Evolutionary conservation across 140 eudicot species (phyloP).

Genomic region (Flaveria floridana): DNA sequence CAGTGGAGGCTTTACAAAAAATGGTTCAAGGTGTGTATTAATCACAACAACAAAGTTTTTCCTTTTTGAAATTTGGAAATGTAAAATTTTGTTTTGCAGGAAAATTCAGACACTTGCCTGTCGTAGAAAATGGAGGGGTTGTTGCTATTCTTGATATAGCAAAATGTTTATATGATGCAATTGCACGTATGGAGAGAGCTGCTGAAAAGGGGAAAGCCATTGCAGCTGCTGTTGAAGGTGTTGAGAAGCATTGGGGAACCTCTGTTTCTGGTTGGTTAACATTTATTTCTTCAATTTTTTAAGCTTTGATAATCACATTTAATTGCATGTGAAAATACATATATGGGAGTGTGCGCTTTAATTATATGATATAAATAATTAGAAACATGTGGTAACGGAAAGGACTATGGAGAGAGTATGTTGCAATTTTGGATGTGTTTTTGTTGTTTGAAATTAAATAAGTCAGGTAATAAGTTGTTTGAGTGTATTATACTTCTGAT

Average conservation of each 20-base stretch:
- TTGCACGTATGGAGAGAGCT: conserved; percentile 94
- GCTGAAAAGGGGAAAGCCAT: conserved; percentile 98
- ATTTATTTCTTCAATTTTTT: neutral
- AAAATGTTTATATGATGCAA: conserved; percentile 91
- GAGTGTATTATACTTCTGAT: neutral
- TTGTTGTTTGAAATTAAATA: neutral
- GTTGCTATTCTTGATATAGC: conserved; percentile 93
- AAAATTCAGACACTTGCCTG: conserved; percentile 96
- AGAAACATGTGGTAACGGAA: neutral
- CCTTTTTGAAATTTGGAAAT: neutral
- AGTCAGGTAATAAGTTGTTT: too few species aligned
- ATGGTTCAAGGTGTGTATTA: conserved; percentile 81
- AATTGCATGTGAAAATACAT: conserved; percentile 1
- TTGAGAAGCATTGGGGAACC: conserved; percentile 88
- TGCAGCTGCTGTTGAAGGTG: conserved; percentile 99
- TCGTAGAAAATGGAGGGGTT: conserved; percentile 94
- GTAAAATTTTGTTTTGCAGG: conserved; percentile 47
- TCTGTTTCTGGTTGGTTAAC: conserved; percentile 64
- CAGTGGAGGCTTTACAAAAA: conserved; percentile 95
- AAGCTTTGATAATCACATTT: neutral
- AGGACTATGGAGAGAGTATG: neutral
- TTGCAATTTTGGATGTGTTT: neutral
- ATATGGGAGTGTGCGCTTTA: neutral
- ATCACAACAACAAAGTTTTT: conserved; percentile 4
- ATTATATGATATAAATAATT: neutral